Evolutionary conservation across 139 green algal species (phyloP).

Genomic region (Chlamydomonas incerta): DNA sequence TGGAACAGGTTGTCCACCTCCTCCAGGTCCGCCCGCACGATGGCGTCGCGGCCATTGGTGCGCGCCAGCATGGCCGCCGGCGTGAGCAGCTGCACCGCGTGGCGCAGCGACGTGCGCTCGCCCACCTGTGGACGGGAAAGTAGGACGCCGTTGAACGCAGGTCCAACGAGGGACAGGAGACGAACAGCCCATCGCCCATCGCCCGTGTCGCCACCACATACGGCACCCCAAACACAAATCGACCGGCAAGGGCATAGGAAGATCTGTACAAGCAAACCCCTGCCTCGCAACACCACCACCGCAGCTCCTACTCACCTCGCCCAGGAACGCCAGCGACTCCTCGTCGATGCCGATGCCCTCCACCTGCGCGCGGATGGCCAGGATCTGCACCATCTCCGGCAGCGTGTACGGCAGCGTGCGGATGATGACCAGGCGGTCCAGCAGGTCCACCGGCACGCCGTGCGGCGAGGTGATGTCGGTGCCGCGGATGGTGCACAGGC

Average conservation of each 20-base stretch:
- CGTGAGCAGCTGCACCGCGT: slow-evolving; percentile 93
- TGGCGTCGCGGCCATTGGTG: slow-evolving; percentile 79
- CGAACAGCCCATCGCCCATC: no score
- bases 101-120: slow-evolving; percentile 83
- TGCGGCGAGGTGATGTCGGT: slow-evolving; percentile 94
- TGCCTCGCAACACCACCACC: no score
- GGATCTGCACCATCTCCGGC: slow-evolving; percentile 91
- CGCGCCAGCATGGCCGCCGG: slow-evolving; percentile 84
- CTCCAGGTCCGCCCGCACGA: slow-evolving; percentile 46
- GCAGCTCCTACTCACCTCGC: slow-evolving; percentile 74
- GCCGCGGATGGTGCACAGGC: slow-evolving; percentile 90
- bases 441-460: slow-evolving; percentile 95
- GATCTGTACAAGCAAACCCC: no score
- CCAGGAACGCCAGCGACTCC: slow-evolving; percentile 88
- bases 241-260: no score
- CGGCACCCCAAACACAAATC: no score
- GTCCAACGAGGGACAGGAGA: no score
- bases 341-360: slow-evolving; percentile 94
- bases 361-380: slow-evolving; percentile 93
- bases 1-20: slow-evolving; percentile 90
- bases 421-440: slow-evolving; percentile 99
- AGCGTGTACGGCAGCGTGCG: slow-evolving; percentile 95
- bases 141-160: no score
- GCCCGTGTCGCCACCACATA: no score
- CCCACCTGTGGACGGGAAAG: slow-evolving; percentile 58